Evolutionary conservation across 768 basidiomycete species (phyloP), one percentile per base, ranked within the genome.

Genomic region (Termitomyces sp.): DNA sequence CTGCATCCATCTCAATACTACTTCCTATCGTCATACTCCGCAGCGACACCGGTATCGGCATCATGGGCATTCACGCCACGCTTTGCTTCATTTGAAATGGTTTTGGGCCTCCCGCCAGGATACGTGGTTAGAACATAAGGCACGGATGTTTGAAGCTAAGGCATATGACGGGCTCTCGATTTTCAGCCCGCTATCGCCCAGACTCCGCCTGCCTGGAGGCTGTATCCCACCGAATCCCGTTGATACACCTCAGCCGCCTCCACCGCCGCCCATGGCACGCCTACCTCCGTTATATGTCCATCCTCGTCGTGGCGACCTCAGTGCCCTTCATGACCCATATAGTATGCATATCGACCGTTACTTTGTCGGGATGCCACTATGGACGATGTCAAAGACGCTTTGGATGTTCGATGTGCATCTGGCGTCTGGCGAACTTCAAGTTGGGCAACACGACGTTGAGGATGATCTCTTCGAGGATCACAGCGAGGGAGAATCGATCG

Each of bases 351-450:
- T 85, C 49, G 87, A 89, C 66, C 80, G 80, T 11, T 81, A 72
- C 59, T 85, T 88, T 61, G 76, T 76, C 57, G 72, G 67, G 34
- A 72, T 83, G 62, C 80, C 83, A 3, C 65, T 82, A 46, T 87
- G 85, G 81, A 88, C 86, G 19, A 81, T 88, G 64, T 70, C 75
- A 43, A 88, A 88, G 73, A 78, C 76, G 40, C 61, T 88, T n/a
- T 88, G 82, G 73, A 75, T 84, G 68, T 78, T 78, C 59, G 82
- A 85, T 59, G 66, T 89, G 63, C 79, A 81, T 44, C 67, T 76
- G 57, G 65, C 66, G 9, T 51, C 64, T 9, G 62, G 50, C 1
- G 52, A 54, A 16, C n/a, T 47, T 19, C 49, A 28, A 37, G 16
- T 42, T 50, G 47, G 52, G 6, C 62, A 67, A 46, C 61, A 63